Percentiles rank a stretch among this genome's conserved stretches.
Evolutionary conservation across 768 basidiomycete species (phyloP).

Genomic region (Psilocybe cubensis): DNA sequence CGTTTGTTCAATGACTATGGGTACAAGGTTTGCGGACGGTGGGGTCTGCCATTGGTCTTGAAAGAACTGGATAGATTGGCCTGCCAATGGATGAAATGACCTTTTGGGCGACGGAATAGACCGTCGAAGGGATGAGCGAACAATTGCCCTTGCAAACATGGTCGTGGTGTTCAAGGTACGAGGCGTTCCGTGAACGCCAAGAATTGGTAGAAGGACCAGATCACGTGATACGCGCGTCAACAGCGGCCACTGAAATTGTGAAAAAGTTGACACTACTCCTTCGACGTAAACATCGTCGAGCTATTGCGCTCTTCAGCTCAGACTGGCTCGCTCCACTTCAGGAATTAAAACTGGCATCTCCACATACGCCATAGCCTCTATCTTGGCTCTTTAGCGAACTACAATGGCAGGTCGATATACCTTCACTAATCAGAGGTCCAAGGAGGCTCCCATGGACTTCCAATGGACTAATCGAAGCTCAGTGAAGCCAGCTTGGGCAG

Average conservation of each 20-base stretch:
- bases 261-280: conserved; percentile 11
- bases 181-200: not conserved
- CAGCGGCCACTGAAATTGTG: conserved; percentile 19
- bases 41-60: conserved; percentile 38
- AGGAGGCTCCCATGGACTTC: conserved; percentile 89
- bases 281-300: not conserved
- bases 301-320: not conserved
- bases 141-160: conserved; percentile 31
- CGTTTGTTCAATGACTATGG: conserved; percentile 93
- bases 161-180: conserved; percentile 7
- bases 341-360: not conserved
- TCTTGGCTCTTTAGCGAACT: not conserved
- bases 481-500: conserved; percentile 63
- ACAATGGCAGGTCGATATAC: conserved; percentile 8
- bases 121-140: conserved; percentile 21
- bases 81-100: conserved; percentile 57
- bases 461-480: conserved; percentile 75
- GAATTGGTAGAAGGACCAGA: not conserved
- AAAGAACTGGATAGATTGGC: conserved; percentile 38
- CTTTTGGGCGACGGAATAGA: conserved; percentile 31
- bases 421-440: conserved; percentile 49
- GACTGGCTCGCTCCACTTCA: not conserved
- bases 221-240: conserved; percentile 43
- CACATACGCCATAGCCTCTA: not conserved
- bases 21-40: conserved; percentile 71